phyloP scores from a whole-genome alignment of 2,329 filamentous ascomycete genomes.

The Aspergillus sp. region DNA sequence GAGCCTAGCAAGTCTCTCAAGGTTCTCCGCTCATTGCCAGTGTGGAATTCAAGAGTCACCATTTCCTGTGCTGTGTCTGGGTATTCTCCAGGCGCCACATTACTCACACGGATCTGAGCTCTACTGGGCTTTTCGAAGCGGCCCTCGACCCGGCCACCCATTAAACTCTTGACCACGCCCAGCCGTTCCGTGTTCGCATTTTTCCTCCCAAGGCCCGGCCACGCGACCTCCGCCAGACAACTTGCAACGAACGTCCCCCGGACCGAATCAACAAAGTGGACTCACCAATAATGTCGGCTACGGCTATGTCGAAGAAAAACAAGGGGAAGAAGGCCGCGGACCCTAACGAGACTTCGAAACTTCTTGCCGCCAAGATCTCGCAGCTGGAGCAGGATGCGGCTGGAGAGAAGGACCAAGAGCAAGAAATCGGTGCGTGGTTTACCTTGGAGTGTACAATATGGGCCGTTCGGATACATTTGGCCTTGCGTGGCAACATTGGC shows the following conservation, averaged over 20 bases:
- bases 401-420: conserved; percentile 91
- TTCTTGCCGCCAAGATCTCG: conserved; percentile 89
- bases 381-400: conserved; percentile 92
- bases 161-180: conserved; percentile 13
- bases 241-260: conserved; percentile 38
- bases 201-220: conserved; percentile 41
- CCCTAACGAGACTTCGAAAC: conserved; percentile 84
- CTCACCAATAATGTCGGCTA: conserved; percentile 43
- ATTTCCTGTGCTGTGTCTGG: conserved; percentile 1
- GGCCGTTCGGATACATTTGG: conserved; percentile 11
- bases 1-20: conserved; percentile 26
- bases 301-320: conserved; percentile 67
- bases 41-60: conserved; percentile 11
- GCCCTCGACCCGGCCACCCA: conserved; percentile 17
- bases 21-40: conserved; percentile 22
- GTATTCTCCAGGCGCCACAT: background rate
- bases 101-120: background rate
- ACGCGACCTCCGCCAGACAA: conserved; percentile 46
- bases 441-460: conserved; percentile 4
- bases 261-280: conserved; percentile 9
- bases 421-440: conserved; percentile 77
- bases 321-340: conserved; percentile 84
- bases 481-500: conserved; percentile 10
- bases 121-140: conserved; percentile 6
- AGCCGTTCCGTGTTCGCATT: conserved; percentile 25